Percentiles rank a stretch among this genome's conserved stretches.
Evolutionary conservation across 1,139 yeast genomes (phyloP).

Genomic region (Magnusiomyces fungicola): DNA sequence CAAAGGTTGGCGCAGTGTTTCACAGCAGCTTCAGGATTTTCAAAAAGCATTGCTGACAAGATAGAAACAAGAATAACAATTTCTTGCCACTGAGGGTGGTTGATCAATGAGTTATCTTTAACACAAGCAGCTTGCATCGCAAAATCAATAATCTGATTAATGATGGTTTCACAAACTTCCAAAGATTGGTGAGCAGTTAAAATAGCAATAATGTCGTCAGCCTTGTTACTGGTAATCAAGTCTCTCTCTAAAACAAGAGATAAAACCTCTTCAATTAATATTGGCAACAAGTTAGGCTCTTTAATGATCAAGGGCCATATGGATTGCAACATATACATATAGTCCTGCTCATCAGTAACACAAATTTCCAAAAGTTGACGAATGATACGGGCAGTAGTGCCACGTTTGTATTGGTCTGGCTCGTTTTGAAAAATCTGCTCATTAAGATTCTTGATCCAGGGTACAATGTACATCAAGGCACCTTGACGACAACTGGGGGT

Average conservation of each 20-base stretch:
- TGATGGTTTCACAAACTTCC: slow-evolving; percentile 62
- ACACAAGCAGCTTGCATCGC: slow-evolving; percentile 43
- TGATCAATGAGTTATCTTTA: slow-evolving; percentile 36
- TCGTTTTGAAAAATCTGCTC: slow-evolving; percentile 44
- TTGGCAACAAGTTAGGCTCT: slow-evolving; percentile 6
- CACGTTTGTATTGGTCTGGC: slow-evolving; percentile 33
- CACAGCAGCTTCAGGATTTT: slow-evolving; percentile 57
- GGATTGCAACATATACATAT: slow-evolving; percentile 46
- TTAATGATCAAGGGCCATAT: slow-evolving; percentile 52
- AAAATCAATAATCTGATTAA: slow-evolving; percentile 44
- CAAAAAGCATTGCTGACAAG: slow-evolving; percentile 64
- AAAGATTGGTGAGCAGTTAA: slow-evolving; percentile 61
- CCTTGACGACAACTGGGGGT: slow-evolving; percentile 34
- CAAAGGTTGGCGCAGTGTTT: slow-evolving; percentile 67
- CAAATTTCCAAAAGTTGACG: slow-evolving; percentile 60
- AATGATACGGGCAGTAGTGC: slow-evolving; percentile 55
- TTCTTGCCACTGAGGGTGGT: slow-evolving; percentile 66
- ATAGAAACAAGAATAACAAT: slow-evolving; percentile 61
- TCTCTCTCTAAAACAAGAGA: slow-evolving; percentile 8
- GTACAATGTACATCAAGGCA: slow-evolving; percentile 52
- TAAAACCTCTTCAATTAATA: slow-evolving; percentile 12
- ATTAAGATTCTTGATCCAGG: slow-evolving; percentile 73
- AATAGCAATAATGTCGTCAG: slow-evolving; percentile 41
- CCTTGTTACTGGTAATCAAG: slow-evolving; percentile 5
- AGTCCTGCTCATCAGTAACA: slow-evolving; percentile 34